Evolutionary conservation across 768 basidiomycete genomes (phyloP), one percentile per base, ranked within the genome.

Genomic region (Nidula microcarpa): DNA sequence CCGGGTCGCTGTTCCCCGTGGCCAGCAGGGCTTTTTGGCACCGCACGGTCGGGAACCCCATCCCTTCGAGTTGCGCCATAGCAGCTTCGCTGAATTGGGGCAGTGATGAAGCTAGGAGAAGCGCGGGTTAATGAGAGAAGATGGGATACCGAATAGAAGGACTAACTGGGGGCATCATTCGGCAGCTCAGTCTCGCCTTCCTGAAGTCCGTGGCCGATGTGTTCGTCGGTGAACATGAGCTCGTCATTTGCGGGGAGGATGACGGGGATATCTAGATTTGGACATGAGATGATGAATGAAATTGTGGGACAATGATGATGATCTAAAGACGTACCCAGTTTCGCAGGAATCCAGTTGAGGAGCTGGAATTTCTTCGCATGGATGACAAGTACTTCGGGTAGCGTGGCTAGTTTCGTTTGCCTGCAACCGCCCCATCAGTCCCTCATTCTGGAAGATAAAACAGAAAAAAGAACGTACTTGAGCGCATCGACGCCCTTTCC

Each of bases 331-430:
- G 14, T 56, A 93, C 94, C 92, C 32, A 98, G 77, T 70, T 99
- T 99, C 3, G 87, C 80, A 0, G 97, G 97, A 1, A 99, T 92
- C 97, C 97, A 98, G 59, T 94, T 93, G 41, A 94, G 87, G 4
- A 96, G 80, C 68, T 94, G 91, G 74, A 97, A 98, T 61, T 96
- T 96, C 64, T 90, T 91, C 43, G 93, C 87, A 57, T 97, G 95
- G 1, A 99, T 68, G 6, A 96, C 85, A 0, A 98, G 78, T 1
- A 93, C 83, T 9, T 94, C 80, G 0, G 97, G 97, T 76, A 96
- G 92, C 1, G 90, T 88, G 0, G 89, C 81, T 60, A 98, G 90
- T 33, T 79, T 81, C 13, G 81, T 78, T 55, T 84, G 85, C 66
- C 92, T 94, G 16, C 14, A 44, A 52, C 4, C 14, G 23, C 45